Conservation (phyloP, 257 asterid genomes). For the Ligustrum vulgare region DNA sequence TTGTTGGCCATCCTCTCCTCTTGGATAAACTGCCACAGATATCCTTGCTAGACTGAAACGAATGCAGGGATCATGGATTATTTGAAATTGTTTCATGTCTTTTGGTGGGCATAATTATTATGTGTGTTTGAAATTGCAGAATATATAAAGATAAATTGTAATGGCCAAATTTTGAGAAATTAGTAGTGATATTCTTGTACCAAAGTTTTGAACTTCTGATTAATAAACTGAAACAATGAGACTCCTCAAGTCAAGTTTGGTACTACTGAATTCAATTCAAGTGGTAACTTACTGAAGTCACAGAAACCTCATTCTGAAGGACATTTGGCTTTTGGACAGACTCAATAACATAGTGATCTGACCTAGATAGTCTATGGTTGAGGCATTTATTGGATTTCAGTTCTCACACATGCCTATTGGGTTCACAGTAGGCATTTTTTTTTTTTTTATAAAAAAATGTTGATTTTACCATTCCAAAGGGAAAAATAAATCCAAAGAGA, state of each 20-base stretch:
- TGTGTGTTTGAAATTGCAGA: not conserved
- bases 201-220: not conserved
- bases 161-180: not conserved
- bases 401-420: not conserved
- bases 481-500: not conserved
- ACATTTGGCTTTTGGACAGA: not conserved
- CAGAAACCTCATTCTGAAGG: not conserved
- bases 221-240: not conserved
- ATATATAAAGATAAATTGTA: not conserved
- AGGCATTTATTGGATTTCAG: not conserved
- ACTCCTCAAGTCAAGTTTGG: not conserved
- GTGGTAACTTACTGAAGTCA: not conserved
- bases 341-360: not conserved
- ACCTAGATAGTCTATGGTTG: conserved; percentile 2
- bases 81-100: not conserved
- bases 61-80: conserved; percentile 21
- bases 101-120: not conserved
- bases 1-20: conserved; percentile 98
- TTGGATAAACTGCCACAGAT: conserved; percentile 97
- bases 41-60: conserved; percentile 90
- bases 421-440: not conserved
- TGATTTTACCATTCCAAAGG: not conserved
- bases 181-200: not conserved
- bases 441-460: not conserved
- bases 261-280: not conserved